Conservation (phyloP, 1,139 yeast species). For the Geotrichum carabidarum region DNA sequence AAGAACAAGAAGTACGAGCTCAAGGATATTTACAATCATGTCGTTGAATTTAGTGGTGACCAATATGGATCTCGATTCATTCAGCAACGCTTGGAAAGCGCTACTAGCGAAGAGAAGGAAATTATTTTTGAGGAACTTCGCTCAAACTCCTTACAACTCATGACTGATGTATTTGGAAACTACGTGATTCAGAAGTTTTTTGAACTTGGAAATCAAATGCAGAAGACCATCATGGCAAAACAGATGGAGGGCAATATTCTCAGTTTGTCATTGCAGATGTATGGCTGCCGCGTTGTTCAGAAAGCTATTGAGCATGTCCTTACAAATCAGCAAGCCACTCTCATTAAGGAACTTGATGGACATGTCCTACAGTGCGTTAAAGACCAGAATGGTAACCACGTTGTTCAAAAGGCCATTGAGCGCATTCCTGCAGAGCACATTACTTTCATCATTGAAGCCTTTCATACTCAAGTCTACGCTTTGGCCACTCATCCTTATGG, state of each 20-base stretch:
- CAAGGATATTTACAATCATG: slow-evolving; percentile 78
- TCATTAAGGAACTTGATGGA: slow-evolving; percentile 68
- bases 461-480: slow-evolving; percentile 76
- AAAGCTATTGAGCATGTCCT: slow-evolving; percentile 77
- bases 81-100: slow-evolving; percentile 74
- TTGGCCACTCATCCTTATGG: slow-evolving; percentile 96
- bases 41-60: slow-evolving; percentile 87
- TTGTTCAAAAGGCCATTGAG: slow-evolving; percentile 91
- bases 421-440: slow-evolving; percentile 68
- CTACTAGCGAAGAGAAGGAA: slow-evolving; percentile 67
- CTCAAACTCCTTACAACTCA: slow-evolving; percentile 67
- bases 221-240: slow-evolving; percentile 63
- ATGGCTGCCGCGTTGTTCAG: slow-evolving; percentile 96
- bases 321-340: slow-evolving; percentile 58
- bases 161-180: slow-evolving; percentile 97
- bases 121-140: slow-evolving; percentile 79
- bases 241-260: slow-evolving; percentile 75
- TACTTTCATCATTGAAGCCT: slow-evolving; percentile 66
- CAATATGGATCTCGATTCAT: slow-evolving; percentile 96
- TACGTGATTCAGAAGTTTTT: slow-evolving; percentile 93
- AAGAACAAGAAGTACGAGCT: slow-evolving; percentile 56
- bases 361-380: slow-evolving; percentile 75
- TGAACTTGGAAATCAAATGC: slow-evolving; percentile 71
- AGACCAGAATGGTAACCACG: slow-evolving; percentile 98
- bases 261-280: slow-evolving; percentile 82